Evolutionary conservation across 495 filamentous ascomycete genomes (phyloP).

Genomic region (Aspergillus nidulans): DNA sequence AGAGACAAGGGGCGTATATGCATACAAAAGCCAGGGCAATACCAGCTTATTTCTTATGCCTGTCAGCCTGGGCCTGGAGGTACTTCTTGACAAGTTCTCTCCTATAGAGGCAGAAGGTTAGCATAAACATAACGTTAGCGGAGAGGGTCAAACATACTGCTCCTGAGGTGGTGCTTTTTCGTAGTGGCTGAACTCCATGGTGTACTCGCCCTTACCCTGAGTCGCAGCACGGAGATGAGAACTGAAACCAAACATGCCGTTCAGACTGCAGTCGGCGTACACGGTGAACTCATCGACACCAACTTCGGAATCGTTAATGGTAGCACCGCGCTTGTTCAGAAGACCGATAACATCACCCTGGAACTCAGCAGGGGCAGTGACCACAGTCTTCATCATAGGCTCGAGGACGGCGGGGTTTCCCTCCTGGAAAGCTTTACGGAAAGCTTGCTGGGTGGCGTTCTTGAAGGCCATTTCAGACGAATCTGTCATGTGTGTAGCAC

Average conservation of each 20-base stretch:
- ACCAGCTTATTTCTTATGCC: slow-evolving; percentile 58
- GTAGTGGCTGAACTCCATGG: slow-evolving; percentile 99
- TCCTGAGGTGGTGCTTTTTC: slow-evolving; percentile 78
- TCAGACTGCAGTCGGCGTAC: slow-evolving; percentile 84
- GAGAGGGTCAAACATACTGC: slow-evolving; percentile 65
- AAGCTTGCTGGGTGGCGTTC: slow-evolving; percentile 91
- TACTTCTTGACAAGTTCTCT: slow-evolving; percentile 88
- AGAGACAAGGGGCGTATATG: slow-evolving; percentile 10
- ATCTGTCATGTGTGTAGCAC: slow-evolving; percentile 96
- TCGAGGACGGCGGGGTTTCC: slow-evolving; percentile 80
- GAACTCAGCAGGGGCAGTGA: slow-evolving; percentile 95
- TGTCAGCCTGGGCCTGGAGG: slow-evolving; percentile 76
- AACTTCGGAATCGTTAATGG: slow-evolving; percentile 93
- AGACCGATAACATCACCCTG: slow-evolving; percentile 93
- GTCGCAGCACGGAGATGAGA: slow-evolving; percentile 85
- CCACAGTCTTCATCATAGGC: slow-evolving; percentile 95
- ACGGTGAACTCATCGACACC: slow-evolving; percentile 95
- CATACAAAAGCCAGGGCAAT: neutral
- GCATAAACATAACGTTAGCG: neutral
- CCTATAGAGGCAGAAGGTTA: slow-evolving; percentile 31
- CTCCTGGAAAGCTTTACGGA: slow-evolving; percentile 86
- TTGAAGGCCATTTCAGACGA: slow-evolving; percentile 99
- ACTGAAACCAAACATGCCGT: slow-evolving; percentile 97
- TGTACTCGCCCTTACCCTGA: slow-evolving; percentile 98
- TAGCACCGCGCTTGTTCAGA: slow-evolving; percentile 93